Conservation (phyloP, 1,284 basidiomycete genomes). For the Moesziomyces sp. region DNA sequence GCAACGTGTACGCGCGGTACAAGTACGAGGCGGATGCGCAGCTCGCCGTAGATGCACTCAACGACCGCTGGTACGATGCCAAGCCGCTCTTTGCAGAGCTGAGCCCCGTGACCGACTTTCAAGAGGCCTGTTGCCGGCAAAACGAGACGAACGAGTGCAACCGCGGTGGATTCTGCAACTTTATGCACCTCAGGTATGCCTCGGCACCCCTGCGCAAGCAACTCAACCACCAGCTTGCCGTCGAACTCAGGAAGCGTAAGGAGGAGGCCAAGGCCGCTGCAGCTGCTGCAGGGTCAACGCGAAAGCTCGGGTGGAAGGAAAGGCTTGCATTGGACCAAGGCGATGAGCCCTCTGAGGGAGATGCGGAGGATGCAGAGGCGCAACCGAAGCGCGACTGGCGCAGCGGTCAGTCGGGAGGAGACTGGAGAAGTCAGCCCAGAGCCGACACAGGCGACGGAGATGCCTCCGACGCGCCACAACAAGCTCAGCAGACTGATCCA, state of each 20-base stretch:
- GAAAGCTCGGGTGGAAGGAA: slow-evolving; percentile 44
- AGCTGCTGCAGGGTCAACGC: slow-evolving; percentile 17
- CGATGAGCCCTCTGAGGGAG: slow-evolving; percentile 1
- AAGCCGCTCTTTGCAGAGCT: slow-evolving; percentile 96
- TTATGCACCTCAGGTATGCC: slow-evolving; percentile 82
- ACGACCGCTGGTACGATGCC: slow-evolving; percentile 98
- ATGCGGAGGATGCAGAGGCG: not conserved
- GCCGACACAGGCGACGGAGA: not conserved
- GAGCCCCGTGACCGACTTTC: slow-evolving; percentile 97
- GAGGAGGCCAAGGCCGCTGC: slow-evolving; percentile 22
- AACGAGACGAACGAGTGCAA: slow-evolving; percentile 75
- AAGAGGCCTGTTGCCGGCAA: slow-evolving; percentile 97
- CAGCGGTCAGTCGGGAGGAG: slow-evolving; percentile 23
- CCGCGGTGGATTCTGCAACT: slow-evolving; percentile 84
- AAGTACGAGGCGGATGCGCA: slow-evolving; percentile 99
- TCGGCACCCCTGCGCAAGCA: slow-evolving; percentile 45
- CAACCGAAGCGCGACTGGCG: slow-evolving; percentile 22
- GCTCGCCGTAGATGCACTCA: slow-evolving; percentile 88
- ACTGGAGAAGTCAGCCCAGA: slow-evolving; percentile 34
- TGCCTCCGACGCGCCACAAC: not conserved
- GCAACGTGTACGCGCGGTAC: slow-evolving; percentile 97
- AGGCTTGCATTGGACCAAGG: slow-evolving; percentile 40
- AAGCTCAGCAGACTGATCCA: not conserved
- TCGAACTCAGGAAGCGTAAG: slow-evolving; percentile 52
- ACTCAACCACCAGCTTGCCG: slow-evolving; percentile 60